A percentile compares a stretch with the other conserved stretches of the same genome.
These are phyloP conservation scores for Comarum palustre DNA, from an alignment of 306 rosid genomes.

Conservation along the genomic window DNA sequence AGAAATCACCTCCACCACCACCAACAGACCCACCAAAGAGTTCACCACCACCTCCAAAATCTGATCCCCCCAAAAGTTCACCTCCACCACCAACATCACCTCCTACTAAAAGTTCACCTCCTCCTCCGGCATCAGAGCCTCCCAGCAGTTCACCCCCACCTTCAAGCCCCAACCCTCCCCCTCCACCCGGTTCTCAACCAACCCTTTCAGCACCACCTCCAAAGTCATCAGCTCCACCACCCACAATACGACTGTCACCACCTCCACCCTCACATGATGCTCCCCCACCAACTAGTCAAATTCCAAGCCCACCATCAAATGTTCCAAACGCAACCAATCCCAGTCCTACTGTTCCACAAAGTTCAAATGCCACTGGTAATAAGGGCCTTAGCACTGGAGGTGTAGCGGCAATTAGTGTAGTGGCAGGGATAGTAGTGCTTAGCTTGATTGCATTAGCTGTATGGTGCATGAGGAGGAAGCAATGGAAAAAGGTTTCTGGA, in stretches of 20 bases:
- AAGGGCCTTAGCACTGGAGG: constrained; percentile 52
- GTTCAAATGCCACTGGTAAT: constrained; percentile 32
- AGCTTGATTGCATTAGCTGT: constrained; percentile 54
- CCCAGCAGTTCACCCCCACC: constrained; percentile 42
- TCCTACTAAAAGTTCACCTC: constrained; percentile 25
- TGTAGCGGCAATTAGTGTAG: constrained; percentile 45
- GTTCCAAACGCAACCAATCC: constrained; percentile 13
- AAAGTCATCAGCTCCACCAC: constrained; percentile 36
- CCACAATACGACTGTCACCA: constrained; percentile 29
- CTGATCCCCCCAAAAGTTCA: background rate
- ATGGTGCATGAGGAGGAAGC: constrained; percentile 64
- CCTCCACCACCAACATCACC: constrained; percentile 5
- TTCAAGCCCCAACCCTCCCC: constrained; percentile 24
- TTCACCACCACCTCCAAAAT: constrained; percentile 26
- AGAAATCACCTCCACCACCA: constrained; percentile 33
- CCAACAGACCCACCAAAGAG: constrained; percentile 40
- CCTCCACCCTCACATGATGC: constrained; percentile 37
- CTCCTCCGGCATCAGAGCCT: constrained; percentile 29
- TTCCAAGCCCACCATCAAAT: constrained; percentile 28
- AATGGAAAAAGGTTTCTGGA: constrained; percentile 42
- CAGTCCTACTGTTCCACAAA: constrained; percentile 26
- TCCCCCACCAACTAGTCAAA: constrained; percentile 25
- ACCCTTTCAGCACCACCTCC: constrained; percentile 33
- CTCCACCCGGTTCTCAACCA: constrained; percentile 40
- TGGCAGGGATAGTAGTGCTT: constrained; percentile 46